These are phyloP conservation scores for Coniferiporia weirii DNA, from an alignment of 1,284 basidiomycete species.

Conservation along the genomic window DNA sequence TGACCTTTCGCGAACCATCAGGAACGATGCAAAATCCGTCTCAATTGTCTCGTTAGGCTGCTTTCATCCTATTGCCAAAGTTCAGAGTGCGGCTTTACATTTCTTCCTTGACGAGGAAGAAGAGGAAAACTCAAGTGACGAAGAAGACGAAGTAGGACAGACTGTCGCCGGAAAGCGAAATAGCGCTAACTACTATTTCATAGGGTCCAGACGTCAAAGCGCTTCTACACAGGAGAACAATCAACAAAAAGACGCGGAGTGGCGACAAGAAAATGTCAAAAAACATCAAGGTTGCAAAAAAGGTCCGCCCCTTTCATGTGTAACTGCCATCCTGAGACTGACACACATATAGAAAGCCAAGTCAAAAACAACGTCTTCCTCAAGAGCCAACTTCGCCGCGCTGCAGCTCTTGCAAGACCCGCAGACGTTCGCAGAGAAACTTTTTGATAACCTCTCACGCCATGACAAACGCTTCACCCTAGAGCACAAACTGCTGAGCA, in stretches of 20 bases:
- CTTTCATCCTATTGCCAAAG: constrained; percentile 92
- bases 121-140: constrained; percentile 65
- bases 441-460: constrained; percentile 82
- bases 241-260: constrained; percentile 86
- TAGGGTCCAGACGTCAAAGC: constrained; percentile 64
- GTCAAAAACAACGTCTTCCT: constrained; percentile 34
- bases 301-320: constrained; percentile 28
- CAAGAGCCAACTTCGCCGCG: constrained; percentile 82
- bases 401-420: constrained; percentile 93
- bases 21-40: constrained; percentile 91
- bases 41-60: constrained; percentile 90
- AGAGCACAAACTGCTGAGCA: constrained; percentile 95
- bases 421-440: constrained; percentile 92
- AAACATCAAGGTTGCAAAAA: constrained; percentile 64
- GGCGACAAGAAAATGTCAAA: constrained; percentile 76
- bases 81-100: constrained; percentile 93
- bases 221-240: constrained; percentile 76
- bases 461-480: constrained; percentile 93
- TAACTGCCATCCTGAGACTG: constrained; percentile 14
- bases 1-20: constrained; percentile 25
- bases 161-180: not conserved
- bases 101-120: constrained; percentile 91
- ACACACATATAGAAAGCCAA: constrained; percentile 52
- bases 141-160: constrained; percentile 55
- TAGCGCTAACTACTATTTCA: constrained; percentile 6